These are phyloP conservation scores for Malassezia arunalokei DNA, from an alignment of 1,284 basidiomycete species.

Conservation along the genomic window DNA sequence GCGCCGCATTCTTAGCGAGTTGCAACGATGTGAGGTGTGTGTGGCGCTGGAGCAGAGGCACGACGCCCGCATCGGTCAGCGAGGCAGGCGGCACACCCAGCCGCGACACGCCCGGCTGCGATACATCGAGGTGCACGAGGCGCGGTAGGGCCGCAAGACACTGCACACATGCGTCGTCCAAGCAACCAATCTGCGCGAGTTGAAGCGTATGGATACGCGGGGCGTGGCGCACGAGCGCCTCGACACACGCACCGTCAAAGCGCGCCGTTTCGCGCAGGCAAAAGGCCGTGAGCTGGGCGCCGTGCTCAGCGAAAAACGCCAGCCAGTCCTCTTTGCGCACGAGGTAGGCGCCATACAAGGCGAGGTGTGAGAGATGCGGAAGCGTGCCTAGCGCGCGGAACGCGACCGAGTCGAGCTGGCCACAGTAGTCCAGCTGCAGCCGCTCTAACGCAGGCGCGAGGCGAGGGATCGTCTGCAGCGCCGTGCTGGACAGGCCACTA, in stretches of 20 bases:
- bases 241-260: constrained; percentile 64
- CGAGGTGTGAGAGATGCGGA: constrained; percentile 58
- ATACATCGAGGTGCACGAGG: constrained; percentile 56
- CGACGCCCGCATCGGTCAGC: constrained; percentile 55
- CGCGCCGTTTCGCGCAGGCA: constrained; percentile 66
- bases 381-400: constrained; percentile 55
- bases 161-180: constrained; percentile 34
- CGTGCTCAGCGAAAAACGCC: constrained; percentile 58
- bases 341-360: constrained; percentile 79
- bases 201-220: constrained; percentile 59
- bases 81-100: constrained; percentile 45
- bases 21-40: constrained; percentile 52
- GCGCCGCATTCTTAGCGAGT: constrained; percentile 55
- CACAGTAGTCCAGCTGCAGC: constrained; percentile 70
- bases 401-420: constrained; percentile 63
- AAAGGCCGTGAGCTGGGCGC: constrained; percentile 58
- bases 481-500: constrained; percentile 49
- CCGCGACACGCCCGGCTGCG: constrained; percentile 50
- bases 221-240: constrained; percentile 57
- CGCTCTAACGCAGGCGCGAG: constrained; percentile 32
- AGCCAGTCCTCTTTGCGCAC: constrained; percentile 66
- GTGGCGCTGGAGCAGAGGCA: constrained; percentile 52
- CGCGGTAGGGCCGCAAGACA: constrained; percentile 47
- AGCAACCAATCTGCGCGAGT: constrained; percentile 64
- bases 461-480: constrained; percentile 26